These are phyloP conservation scores for Candida loeiensis DNA, from an alignment of 805 yeast genomes.

Conservation along the genomic window DNA sequence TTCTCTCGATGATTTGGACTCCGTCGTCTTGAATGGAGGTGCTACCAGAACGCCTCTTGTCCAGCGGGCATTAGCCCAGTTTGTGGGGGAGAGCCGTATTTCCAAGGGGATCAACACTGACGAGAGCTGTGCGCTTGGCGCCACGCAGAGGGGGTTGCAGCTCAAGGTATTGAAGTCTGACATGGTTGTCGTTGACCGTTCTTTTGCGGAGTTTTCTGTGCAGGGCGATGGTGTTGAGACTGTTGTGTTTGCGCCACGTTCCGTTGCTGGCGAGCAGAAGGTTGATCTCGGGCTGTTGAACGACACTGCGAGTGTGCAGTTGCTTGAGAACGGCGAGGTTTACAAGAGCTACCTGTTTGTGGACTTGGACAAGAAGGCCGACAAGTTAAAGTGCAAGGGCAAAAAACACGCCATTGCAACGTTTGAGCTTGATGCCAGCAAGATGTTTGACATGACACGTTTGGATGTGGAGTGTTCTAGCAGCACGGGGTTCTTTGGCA, in stretches of 20 bases:
- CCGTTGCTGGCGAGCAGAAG: slow-evolving; percentile 31
- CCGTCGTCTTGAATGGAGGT: slow-evolving; percentile 86
- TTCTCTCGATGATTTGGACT: slow-evolving; percentile 34
- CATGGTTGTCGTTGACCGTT: slow-evolving; percentile 55
- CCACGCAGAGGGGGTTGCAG: slow-evolving; percentile 75
- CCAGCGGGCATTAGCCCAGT: slow-evolving; percentile 53
- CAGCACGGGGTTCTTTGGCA: slow-evolving; percentile 22
- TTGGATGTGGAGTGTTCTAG: slow-evolving; percentile 44
- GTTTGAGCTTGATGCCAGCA: slow-evolving; percentile 46
- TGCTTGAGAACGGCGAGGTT: slow-evolving; percentile 39
- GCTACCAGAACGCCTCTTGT: slow-evolving; percentile 87
- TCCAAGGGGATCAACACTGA: slow-evolving; percentile 91
- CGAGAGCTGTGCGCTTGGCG: slow-evolving; percentile 89
- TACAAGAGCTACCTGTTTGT: slow-evolving; percentile 26
- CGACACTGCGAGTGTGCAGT: slow-evolving; percentile 28
- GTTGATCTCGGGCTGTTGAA: slow-evolving; percentile 36
- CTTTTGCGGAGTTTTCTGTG: slow-evolving; percentile 47
- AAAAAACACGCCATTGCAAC: slow-evolving; percentile 34
- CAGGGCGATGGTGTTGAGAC: slow-evolving; percentile 23
- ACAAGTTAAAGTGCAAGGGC: slow-evolving; percentile 40
- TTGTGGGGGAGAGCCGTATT: slow-evolving; percentile 58
- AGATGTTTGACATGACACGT: slow-evolving; percentile 46
- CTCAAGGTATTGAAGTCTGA: slow-evolving; percentile 61
- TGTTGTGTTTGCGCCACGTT: slow-evolving; percentile 47
- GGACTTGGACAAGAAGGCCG: slow-evolving; percentile 24